Base-by-base conservation (phyloP, 148 eudicot species). In the Fallopia convolvulus region DNA sequence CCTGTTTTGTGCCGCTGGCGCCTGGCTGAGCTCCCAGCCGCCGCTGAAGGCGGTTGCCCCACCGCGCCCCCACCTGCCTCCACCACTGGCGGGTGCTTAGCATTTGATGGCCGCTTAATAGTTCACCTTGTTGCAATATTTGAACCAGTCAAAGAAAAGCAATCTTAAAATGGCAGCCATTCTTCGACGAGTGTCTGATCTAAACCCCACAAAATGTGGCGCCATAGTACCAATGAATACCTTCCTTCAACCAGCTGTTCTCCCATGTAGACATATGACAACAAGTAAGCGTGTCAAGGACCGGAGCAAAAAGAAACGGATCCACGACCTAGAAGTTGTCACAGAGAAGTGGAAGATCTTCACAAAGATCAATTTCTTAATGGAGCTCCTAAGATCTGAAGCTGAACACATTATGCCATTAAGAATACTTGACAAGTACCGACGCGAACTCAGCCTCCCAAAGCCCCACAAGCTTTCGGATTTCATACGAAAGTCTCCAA, bases 401-500 rank as follows among this genome's bases (percentile, higher is more conserved):
- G 89, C 88, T 1, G 94, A 95, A 70, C 88, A 89, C 77, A 84
- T 95, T 8, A 86, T 89, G 2, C 87, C 91, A 72, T 60, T 95
- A 6, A 80, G 86, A 66, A 63, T 83, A 23, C 89, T 95, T 6
- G 90, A 88, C 50, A 90, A 82, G 60, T 82, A 87, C 26, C 83
- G 99, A 26, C 85, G 85, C 21, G 90, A 89, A 79, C 86, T 95
- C 78, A 91, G 85, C 68, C 86, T 92, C 55, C 99, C 97, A 17
- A 95, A 89, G 77, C 97, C 97, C 77, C 88, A 95, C 58, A 95
- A 82, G 75, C 70, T 95, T 21, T 90, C 97, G 0, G 99, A 86
- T 73, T 95, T 95, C 58, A 78, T 95, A 5, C 81, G 84, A 9
- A 95, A 95, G 78, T 88, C 88, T 0, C 97, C 99, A 0, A 90